Base-by-base conservation (phyloP, 1,284 basidiomycete species). In the Puccinia brachypodii region DNA sequence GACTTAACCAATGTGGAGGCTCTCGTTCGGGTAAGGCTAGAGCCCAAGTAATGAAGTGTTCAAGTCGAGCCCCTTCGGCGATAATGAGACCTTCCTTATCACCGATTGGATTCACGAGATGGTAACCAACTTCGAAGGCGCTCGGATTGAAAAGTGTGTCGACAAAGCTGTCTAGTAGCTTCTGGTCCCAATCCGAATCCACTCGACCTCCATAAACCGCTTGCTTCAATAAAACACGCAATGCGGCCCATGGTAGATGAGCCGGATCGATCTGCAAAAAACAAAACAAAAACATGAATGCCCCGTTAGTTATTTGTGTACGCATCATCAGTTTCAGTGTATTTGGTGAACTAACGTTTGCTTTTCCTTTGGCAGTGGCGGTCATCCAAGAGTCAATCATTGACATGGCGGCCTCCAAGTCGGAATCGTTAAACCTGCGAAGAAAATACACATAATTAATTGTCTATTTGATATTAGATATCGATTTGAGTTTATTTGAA, bases 151-250 rank as follows among this genome's bases (percentile, higher is more conserved):
- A 97, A 80, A 97, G 89, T 16, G 89, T 90, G 84, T 96, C 93
- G 36, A 97, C 94, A 85, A 98, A 97, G 19, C 94, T 91, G 85
- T 97, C 93, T 40, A 98, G 89, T 78, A 96, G 92, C 83, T 90
- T 89, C 86, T 96, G 95, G 86, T 98, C 96, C 85, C 94, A 95
- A 87, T 96, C 94, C 83, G 94, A 95, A 88, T 97, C 96, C 77
- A 83, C 89, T 83, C 94, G 89, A 22, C 96, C 96, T 83, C 96
- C 96, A 84, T 98, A 97, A 25, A 98, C 93, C 0, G 94, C 94
- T 86, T 97, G 93, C 86, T 96, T 97, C 88, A 98, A 90, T 76
- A 98, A 89, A 0, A 92, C 93, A 53, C 94, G 90, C 28, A 98
- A 88, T 7, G 96, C 95, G 83, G 93, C 92, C 95, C 95, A 98